Evolutionary conservation across 148 eudicot species (phyloP), one percentile per base, ranked within the genome.

Genomic region (Simmondsia chinensis): DNA sequence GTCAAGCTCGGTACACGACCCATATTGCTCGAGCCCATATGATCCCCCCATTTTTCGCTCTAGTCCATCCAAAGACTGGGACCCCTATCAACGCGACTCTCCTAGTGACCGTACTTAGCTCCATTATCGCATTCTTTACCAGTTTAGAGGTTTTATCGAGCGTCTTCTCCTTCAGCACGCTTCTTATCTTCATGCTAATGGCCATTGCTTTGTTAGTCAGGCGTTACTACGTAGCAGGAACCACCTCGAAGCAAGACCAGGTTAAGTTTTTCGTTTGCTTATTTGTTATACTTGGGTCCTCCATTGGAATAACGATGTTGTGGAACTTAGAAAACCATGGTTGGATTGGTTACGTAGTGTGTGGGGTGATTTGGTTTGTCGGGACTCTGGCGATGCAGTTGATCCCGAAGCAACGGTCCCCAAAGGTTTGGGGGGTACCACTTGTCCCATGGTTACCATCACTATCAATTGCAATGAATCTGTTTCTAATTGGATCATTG

Each of bases 31-130:
- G 95, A 43, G 65, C 97, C 2, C 97, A 91, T 50, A 82, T 91
- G 94, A 82, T 85, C 30, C 97, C 97, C 7, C 97, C 97, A 1
- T 82, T 71, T 71, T 85, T 91, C 24, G 88, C 97, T 46, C 63
- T 60, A 0, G 80, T 91, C 37, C 95, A 91, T 42, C 95, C 95
- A 0, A 91, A 68, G 42, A 91, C 95, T 2, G 72, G 79, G 8
- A 91, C 95, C 3, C 97, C 97, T 1, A 54, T 91, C 17, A 61
- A 85, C 45, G 95, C 95, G 0, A 85, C 97, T 4, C 39, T 91
- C n/a, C 58, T 79, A 24, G 65, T 71, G 3, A 91, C 95, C 1
- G 39, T 70, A 3, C 54, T 71, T 2, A 85, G 95, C 46, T 69
- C 79, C 43, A 26, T 74, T 14, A 70, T 85, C 8, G 72, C 94